A percentile compares a stretch with the other conserved stretches of the same genome.
Evolutionary conservation across 306 rosid genomes (phyloP).

Genomic region (Senna siamea): DNA sequence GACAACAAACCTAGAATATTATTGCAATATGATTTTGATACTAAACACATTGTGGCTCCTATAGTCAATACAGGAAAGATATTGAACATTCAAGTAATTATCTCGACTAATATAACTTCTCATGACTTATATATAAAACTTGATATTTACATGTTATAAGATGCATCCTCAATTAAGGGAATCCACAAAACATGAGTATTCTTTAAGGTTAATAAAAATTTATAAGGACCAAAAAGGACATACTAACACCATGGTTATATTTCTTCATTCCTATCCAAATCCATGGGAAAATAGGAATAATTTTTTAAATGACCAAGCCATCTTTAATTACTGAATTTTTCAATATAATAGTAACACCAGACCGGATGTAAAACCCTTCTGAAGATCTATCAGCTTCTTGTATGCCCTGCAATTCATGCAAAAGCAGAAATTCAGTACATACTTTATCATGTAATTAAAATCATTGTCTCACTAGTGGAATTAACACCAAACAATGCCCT

Average conservation of each 20-base stretch:
- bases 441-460: conserved; percentile 18
- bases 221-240: conserved; percentile 4
- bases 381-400: conserved; percentile 90
- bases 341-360: conserved; percentile 69
- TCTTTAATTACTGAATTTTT: conserved; percentile 74
- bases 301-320: conserved; percentile 59
- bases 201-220: no score
- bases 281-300: conserved; percentile 37
- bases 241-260: conserved; percentile 7
- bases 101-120: background rate
- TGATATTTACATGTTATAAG: background rate
- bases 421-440: conserved; percentile 18
- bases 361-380: conserved; percentile 91
- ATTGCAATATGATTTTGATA: no score
- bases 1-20: no score
- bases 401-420: conserved; percentile 67
- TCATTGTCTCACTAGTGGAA: background rate
- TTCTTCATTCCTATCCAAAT: conserved; percentile 35
- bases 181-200: background rate
- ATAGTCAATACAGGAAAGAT: no score
- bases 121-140: no score
- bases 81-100: background rate
- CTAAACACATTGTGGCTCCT: no score
- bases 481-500: no score
- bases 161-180: background rate